Conservation (phyloP, 805 yeast genomes). For the Jamesozyma piceae region DNA sequence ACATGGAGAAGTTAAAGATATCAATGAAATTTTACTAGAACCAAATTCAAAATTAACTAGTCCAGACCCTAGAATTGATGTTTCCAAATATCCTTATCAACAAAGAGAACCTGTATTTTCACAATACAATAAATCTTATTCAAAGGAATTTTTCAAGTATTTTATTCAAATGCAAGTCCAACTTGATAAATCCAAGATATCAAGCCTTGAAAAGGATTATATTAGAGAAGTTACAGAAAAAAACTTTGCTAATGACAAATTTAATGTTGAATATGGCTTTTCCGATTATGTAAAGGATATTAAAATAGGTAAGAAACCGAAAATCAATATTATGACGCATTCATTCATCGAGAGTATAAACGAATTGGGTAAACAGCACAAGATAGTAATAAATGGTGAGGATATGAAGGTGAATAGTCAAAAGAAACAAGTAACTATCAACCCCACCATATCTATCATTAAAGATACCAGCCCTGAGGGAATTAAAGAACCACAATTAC, state of each 20-base stretch:
- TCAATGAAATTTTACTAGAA: conserved; percentile 40
- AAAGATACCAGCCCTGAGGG: too few species aligned
- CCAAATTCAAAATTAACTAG: conserved; percentile 21
- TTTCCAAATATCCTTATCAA: conserved; percentile 15
- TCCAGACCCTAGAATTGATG: conserved; percentile 14
- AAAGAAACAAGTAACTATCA: neutral
- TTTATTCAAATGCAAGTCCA: conserved; percentile 27
- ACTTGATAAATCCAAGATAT: conserved; percentile 17
- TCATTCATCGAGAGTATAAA: conserved; percentile 1
- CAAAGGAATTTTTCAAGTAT: conserved; percentile 20
- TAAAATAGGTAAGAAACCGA: conserved; percentile 12
- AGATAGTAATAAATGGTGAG: neutral
- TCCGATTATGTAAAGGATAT: conserved; percentile 20
- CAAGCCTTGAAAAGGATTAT: conserved; percentile 20
- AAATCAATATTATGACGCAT: conserved; percentile 17
- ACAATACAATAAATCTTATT: conserved; percentile 22
- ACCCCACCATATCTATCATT: too few species aligned
- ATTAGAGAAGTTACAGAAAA: conserved; percentile 9
- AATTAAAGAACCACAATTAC: neutral
- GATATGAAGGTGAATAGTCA: neutral
- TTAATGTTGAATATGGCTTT: conserved; percentile 12
- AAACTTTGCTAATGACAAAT: conserved; percentile 9
- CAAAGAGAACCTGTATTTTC: conserved; percentile 27
- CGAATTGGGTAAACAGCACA: conserved; percentile 6
- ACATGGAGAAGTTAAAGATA: conserved; percentile 71